phyloP scores from a whole-genome alignment of 2,329 filamentous ascomycete genomes.

The Neofusicoccum cordaticola region DNA sequence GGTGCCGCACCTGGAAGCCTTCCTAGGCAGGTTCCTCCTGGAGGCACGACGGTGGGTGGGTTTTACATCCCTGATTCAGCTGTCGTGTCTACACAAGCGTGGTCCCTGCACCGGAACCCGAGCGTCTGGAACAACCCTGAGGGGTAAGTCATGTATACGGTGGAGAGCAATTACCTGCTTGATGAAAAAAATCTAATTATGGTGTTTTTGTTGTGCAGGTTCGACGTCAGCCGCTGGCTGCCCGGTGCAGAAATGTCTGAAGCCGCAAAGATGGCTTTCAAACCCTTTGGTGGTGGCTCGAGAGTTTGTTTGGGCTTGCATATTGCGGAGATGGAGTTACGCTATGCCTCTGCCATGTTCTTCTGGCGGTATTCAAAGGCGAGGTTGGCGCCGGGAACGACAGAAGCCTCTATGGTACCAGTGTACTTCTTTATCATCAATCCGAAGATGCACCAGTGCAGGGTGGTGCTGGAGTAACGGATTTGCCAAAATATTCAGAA shows the following conservation, averaged over 20 bases:
- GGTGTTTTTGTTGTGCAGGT: slow-evolving; percentile 22
- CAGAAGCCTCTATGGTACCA: slow-evolving; percentile 42
- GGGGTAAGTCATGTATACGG: neutral
- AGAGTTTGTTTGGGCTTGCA: slow-evolving; percentile 68
- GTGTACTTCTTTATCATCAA: slow-evolving; percentile 45
- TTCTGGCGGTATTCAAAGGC: slow-evolving; percentile 46
- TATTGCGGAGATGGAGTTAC: slow-evolving; percentile 59
- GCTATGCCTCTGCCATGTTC: slow-evolving; percentile 52
- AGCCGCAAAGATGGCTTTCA: slow-evolving; percentile 54
- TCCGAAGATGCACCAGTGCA: slow-evolving; percentile 42
- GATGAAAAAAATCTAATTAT: no score
- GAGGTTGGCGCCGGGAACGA: slow-evolving; percentile 26
- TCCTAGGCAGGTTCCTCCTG: slow-evolving; percentile 35
- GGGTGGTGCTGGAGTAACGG: slow-evolving; percentile 24
- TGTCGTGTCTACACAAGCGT: slow-evolving; percentile 39
- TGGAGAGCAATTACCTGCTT: no score
- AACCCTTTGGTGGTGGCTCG: slow-evolving; percentile 67
- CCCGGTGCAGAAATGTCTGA: slow-evolving; percentile 21
- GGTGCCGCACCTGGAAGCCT: slow-evolving; percentile 35
- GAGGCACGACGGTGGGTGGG: slow-evolving; percentile 33
- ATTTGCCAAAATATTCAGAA: no score
- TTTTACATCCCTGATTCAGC: slow-evolving; percentile 34
- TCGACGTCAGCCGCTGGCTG: slow-evolving; percentile 34
- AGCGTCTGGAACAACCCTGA: neutral
- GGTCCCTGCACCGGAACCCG: slow-evolving; percentile 36